Evolutionary conservation across 129 eudicot genomes (phyloP).

Genomic region (Flaveria bidentis): DNA sequence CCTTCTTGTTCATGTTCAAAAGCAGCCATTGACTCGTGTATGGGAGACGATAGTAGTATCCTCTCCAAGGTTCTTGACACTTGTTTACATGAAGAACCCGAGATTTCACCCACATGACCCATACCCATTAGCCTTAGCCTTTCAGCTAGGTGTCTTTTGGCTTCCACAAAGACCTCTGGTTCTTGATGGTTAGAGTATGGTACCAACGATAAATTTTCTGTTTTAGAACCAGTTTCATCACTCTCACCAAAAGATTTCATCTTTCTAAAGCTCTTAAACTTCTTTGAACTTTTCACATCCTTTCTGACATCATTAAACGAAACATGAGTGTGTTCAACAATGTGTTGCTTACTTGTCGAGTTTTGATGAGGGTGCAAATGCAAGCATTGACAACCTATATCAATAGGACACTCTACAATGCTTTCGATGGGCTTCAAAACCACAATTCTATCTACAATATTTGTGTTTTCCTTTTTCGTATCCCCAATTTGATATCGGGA

Average conservation of each 20-base stretch:
- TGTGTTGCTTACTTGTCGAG: constrained; percentile 29
- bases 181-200: constrained; percentile 32
- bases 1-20: constrained; percentile 27
- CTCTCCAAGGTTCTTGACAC: constrained; percentile 47
- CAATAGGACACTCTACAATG: constrained; percentile 23
- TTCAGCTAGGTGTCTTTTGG: constrained; percentile 61
- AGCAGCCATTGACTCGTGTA: constrained; percentile 37
- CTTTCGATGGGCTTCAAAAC: constrained; percentile 36
- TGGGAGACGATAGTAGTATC: constrained; percentile 47
- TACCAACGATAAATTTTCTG: constrained; percentile 23
- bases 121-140: constrained; percentile 43
- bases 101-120: constrained; percentile 21
- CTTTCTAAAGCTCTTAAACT: constrained; percentile 24
- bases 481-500: constrained; percentile 26
- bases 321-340: constrained; percentile 26
- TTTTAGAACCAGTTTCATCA: constrained; percentile 7
- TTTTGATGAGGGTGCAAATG: constrained; percentile 33
- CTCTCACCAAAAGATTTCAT: constrained; percentile 16
- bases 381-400: constrained; percentile 46
- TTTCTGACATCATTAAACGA: constrained; percentile 29
- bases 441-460: constrained; percentile 36
- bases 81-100: constrained; percentile 25
- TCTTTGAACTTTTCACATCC: constrained; percentile 17
- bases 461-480: constrained; percentile 28
- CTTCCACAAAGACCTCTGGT: constrained; percentile 56